Evolutionary conservation across 1,284 basidiomycete genomes (phyloP).

Genomic region (Cryptococcus neoformans): DNA sequence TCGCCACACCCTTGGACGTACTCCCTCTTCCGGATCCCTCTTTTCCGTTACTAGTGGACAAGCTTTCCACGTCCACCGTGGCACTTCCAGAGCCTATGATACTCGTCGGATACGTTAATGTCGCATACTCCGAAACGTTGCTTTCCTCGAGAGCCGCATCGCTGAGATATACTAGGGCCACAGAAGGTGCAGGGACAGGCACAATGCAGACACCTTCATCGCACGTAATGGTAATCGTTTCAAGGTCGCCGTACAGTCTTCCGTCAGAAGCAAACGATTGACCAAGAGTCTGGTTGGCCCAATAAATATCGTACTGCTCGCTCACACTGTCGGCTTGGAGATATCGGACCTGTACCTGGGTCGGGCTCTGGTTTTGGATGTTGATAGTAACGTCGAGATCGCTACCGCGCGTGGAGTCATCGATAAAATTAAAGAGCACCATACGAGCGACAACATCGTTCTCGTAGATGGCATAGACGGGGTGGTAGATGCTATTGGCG

Average conservation of each 20-base stretch:
- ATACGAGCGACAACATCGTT: slow-evolving; percentile 54
- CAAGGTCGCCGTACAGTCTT: slow-evolving; percentile 55
- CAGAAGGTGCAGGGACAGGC: slow-evolving; percentile 65
- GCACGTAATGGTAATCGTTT: slow-evolving; percentile 59
- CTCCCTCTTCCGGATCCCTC: slow-evolving; percentile 22
- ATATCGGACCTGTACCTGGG: slow-evolving; percentile 41
- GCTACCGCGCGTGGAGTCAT: slow-evolving; percentile 50
- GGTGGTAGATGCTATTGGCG: slow-evolving; percentile 56
- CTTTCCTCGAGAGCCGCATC: slow-evolving; percentile 51
- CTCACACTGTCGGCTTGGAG: slow-evolving; percentile 53
- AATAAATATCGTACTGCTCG: slow-evolving; percentile 67
- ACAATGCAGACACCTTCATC: slow-evolving; percentile 55
- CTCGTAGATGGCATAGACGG: slow-evolving; percentile 68
- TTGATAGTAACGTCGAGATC: slow-evolving; percentile 33
- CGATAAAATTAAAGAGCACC: slow-evolving; percentile 64
- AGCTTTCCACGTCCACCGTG: slow-evolving; percentile 37
- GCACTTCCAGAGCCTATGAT: slow-evolving; percentile 36
- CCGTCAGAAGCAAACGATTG: slow-evolving; percentile 63
- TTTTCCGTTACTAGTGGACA: slow-evolving; percentile 49
- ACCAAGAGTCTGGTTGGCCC: slow-evolving; percentile 70
- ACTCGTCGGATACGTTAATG: slow-evolving; percentile 58
- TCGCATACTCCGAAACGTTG: slow-evolving; percentile 39
- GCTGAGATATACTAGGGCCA: slow-evolving; percentile 69
- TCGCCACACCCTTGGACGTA: slow-evolving; percentile 7
- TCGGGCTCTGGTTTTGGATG: slow-evolving; percentile 21